A percentile compares a stretch with the other conserved stretches of the same genome.
Conservation (phyloP, 495 filamentous ascomycete species). For the Penicillium diatomitis region DNA sequence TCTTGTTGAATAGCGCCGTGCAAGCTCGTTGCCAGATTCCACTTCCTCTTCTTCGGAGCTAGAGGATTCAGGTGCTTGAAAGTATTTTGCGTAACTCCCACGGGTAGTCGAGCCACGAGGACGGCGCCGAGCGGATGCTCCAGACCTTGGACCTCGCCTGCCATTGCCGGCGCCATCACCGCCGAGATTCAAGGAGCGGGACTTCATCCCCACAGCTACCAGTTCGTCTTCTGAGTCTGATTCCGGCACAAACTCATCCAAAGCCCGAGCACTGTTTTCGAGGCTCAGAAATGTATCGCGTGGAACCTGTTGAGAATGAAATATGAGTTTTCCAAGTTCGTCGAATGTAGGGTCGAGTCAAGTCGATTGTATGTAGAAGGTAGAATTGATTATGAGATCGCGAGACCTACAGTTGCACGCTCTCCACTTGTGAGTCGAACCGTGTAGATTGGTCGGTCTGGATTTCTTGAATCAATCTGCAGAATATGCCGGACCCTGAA, state of each 20-base stretch:
- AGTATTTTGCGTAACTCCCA: constrained; percentile 1
- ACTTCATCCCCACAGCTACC: neutral
- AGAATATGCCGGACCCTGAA: constrained; percentile 32
- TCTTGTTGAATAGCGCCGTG: neutral
- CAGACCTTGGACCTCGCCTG: neutral
- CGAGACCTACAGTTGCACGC: constrained; percentile 30
- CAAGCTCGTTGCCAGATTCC: constrained; percentile 4
- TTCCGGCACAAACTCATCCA: constrained; percentile 14
- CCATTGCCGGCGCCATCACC: constrained; percentile 6
- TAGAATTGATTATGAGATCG: neutral
- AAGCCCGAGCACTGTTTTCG: constrained; percentile 22
- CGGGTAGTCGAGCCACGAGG: neutral
- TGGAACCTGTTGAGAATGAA: constrained; percentile 14
- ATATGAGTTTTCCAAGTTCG: neutral
- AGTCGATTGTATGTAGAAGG: constrained; percentile 5
- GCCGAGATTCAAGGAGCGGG: neutral
- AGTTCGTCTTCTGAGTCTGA: constrained; percentile 14
- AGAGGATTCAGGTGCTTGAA: neutral
- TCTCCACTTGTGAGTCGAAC: constrained; percentile 41
- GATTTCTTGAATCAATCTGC: constrained; percentile 19
- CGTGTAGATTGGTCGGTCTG: constrained; percentile 24
- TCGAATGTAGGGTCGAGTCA: no score
- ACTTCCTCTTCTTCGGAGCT: neutral
- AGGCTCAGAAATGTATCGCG: constrained; percentile 20
- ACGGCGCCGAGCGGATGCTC: neutral